phyloP scores from a whole-genome alignment of 805 yeast genomes.

The Wickerhamomyces mucosus region DNA sequence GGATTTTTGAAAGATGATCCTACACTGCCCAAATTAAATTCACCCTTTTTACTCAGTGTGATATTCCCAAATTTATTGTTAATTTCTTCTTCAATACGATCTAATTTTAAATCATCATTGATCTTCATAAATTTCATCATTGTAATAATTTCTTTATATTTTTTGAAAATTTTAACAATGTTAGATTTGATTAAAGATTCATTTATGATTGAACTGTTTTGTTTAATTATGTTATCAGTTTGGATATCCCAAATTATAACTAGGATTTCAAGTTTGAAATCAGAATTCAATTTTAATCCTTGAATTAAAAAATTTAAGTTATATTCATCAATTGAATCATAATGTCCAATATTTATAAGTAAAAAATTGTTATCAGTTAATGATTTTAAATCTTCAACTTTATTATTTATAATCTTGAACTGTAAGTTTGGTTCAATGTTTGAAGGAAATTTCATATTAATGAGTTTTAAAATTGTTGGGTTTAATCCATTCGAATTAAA shows the following conservation, averaged over 20 bases:
- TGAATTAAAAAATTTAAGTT: constrained; percentile 24
- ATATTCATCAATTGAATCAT: background rate
- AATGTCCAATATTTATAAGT: constrained; percentile 22
- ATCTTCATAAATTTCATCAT: constrained; percentile 22
- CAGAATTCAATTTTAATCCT: constrained; percentile 25
- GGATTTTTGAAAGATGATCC: too few relatives aligned
- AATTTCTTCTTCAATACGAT: constrained; percentile 15
- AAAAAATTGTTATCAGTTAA: constrained; percentile 30
- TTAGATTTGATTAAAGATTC: constrained; percentile 14
- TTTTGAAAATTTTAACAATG: constrained; percentile 22
- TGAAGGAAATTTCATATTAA: constrained; percentile 24
- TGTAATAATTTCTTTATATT: constrained; percentile 21
- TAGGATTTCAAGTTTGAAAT: constrained; percentile 23
- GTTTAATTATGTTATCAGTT: too few relatives aligned
- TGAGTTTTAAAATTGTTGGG: constrained; percentile 23
- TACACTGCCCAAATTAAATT: constrained; percentile 17
- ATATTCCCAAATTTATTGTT: constrained; percentile 13
- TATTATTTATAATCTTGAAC: background rate
- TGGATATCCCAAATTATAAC: constrained; percentile 33
- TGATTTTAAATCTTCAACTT: constrained; percentile 20
- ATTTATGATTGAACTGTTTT: constrained; percentile 18
- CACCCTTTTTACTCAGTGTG: constrained; percentile 25
- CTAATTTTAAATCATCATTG: constrained; percentile 19
- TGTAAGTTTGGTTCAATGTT: constrained; percentile 1
- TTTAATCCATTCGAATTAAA: constrained; percentile 11